Base-by-base conservation (phyloP, 352 stramenopile species). In the Phytopythium boreale region DNA sequence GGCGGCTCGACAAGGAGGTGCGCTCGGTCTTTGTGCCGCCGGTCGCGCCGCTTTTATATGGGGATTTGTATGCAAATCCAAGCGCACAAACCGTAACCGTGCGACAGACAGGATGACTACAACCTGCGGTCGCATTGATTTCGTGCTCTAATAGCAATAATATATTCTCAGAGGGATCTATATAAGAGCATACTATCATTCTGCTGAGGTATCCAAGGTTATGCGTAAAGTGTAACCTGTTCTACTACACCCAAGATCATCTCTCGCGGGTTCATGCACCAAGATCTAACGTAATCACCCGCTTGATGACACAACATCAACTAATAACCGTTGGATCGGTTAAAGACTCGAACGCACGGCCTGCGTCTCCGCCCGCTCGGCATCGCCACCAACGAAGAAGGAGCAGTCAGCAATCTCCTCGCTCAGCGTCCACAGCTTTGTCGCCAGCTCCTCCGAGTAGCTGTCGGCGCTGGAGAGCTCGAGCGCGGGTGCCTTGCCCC, bases 391-490 rank as follows among this genome's bases (percentile, higher is more conserved):
- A 5, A 56, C 26, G 27, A 22, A 0, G 27, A 62, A 62, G 37
- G 19, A 10, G 39, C 24, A n/a, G 5, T 15, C 37, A 3, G 41
- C 39, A 6, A 15, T 29, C 24, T 41, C 11, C 52, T 74, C 68
- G 24, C 76, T 84, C 37, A 82, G 66, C 24, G 44, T 43, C 76
- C 76, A 84, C 7, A 84, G 67, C 31, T 37, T 50, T 15, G 57
- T 34, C 2, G 56, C 73, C 7, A 70, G 51, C 46, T 80, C 65
- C 56, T 67, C n/a, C 17, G 66, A 80, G 43, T 70, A 62, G 31
- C 73, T 83, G 8, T 62, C 63, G 19, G 52, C 24, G n/a, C 70
- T 79, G 9, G 75, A 68, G 27, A 67, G 47, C 44, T 72, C 69
- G 29, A 71, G 68, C 22, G 43, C 39, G n/a, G 73, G 70, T 9